Base-by-base conservation (phyloP, 208 protist genomes). In the Strigomonas culicis region DNA sequence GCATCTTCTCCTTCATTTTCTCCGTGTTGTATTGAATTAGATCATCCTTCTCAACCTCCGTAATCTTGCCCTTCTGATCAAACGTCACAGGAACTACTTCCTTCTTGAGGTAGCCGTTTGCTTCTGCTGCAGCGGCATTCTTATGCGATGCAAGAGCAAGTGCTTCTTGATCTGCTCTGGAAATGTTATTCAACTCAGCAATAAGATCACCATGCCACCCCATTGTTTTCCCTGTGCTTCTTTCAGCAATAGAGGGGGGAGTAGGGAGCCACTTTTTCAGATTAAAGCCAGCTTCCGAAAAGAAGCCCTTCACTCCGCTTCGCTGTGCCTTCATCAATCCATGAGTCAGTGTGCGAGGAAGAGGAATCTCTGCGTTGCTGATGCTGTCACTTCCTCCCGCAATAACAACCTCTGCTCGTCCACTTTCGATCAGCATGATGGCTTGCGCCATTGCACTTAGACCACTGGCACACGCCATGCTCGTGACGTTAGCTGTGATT, bases 221-320 rank as follows among this genome's bases (percentile, higher is more conserved):
- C 91, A 96, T 96, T 25, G 88, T 92, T 63, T 91, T 93, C 0
- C 91, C 91, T 1, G 91, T 95, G 53, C 76, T 91, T 24, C 88
- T 69, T 64, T 96, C 88, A 1, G 85, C 83, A 32, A 88, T 55
- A 3, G 67, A 71, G 31, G 74, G 64, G 19, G 67, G 70, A 11
- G 60, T 76, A 25, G 91, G 91, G 6, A 95, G 51, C 91, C 91
- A 96, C 36, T 44, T 59, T 8, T 51, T 15, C 32, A 84, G 83
- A 44, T 84, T 85, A 59, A 75, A 82, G 27, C 88, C 88, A 21
- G 80, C 84, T 32, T 90, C 74, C 41, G 82, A 76, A 36, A 86
- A 82, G 59, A 90, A 89, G 25, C 28, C 52, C 44, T 51, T 41
- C 17, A 89, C 22, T 0, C 79, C 77, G 57, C 82, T 82, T 50